Percentiles rank a stretch among this genome's conserved stretches.
Conservation (phyloP, 208 protist genomes). For the Wallacemonas sp. region DNA sequence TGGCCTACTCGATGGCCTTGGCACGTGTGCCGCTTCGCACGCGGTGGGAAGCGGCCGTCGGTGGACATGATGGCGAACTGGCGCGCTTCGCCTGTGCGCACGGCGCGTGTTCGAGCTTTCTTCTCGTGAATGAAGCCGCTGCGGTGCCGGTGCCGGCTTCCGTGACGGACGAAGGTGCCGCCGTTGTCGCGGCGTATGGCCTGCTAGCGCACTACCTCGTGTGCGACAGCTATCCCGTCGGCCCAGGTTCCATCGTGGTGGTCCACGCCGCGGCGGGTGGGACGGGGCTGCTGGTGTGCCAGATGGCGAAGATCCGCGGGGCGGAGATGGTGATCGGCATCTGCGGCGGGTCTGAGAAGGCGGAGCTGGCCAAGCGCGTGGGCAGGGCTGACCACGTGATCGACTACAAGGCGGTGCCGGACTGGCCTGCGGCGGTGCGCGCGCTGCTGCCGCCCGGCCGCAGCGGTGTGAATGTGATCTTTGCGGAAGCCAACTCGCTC, state of each 20-base stretch:
- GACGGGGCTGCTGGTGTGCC: slow-evolving; percentile 76
- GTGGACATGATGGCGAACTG: background rate
- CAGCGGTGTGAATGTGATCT: slow-evolving; percentile 66
- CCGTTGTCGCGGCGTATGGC: slow-evolving; percentile 66
- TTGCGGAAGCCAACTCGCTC: background rate
- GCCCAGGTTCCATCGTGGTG: slow-evolving; percentile 43
- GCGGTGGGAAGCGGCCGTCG: background rate
- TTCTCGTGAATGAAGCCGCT: slow-evolving; percentile 16
- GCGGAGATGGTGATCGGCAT: slow-evolving; percentile 87
- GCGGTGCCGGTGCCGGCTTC: slow-evolving; percentile 36
- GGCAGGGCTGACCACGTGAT: slow-evolving; percentile 74
- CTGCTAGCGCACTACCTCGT: slow-evolving; percentile 90
- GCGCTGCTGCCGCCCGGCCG: slow-evolving; percentile 29
- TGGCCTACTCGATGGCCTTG: slow-evolving; percentile 52
- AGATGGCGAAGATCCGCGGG: slow-evolving; percentile 91
- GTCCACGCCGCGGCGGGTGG: slow-evolving; percentile 91
- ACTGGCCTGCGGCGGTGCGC: slow-evolving; percentile 58
- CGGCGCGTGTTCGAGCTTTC: slow-evolving; percentile 24
- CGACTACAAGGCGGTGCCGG: slow-evolving; percentile 46
- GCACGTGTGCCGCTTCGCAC: slow-evolving; percentile 41
- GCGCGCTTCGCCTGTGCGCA: slow-evolving; percentile 1
- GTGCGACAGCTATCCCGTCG: slow-evolving; percentile 51
- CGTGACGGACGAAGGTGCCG: slow-evolving; percentile 51
- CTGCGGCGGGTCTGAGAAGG: slow-evolving; percentile 70
- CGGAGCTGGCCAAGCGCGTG: slow-evolving; percentile 33